Evolutionary conservation across 208 protist species (phyloP).

Genomic region (Acanthamoeba sp.): DNA sequence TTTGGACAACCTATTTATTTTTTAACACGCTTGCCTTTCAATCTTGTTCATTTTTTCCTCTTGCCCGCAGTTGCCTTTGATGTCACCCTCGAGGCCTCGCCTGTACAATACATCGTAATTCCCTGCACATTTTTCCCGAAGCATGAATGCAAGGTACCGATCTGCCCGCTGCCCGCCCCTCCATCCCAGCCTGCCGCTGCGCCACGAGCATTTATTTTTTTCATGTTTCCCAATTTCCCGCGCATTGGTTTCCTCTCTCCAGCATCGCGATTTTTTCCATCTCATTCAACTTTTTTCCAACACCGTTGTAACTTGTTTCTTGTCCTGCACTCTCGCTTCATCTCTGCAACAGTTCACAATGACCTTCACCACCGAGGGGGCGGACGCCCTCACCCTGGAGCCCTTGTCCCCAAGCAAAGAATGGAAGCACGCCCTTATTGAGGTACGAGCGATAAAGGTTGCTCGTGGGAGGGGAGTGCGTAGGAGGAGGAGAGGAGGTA

Average conservation of each 20-base stretch:
- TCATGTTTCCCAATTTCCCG: not conserved
- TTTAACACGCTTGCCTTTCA: not conserved
- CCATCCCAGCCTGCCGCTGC: not conserved
- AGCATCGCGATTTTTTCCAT: not conserved
- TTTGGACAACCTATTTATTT: not conserved
- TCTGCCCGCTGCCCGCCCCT: not conserved
- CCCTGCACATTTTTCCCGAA: slow-evolving; percentile 54
- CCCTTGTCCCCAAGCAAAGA: slow-evolving; percentile 57
- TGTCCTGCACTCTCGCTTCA: not conserved
- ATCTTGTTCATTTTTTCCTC: not conserved
- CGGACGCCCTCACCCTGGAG: slow-evolving; percentile 40
- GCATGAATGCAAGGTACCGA: slow-evolving; percentile 46
- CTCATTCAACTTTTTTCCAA: not conserved
- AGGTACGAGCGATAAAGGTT: slow-evolving; percentile 30
- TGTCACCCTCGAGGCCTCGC: slow-evolving; percentile 48
- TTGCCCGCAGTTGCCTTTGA: slow-evolving; percentile 44
- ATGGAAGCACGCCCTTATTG: slow-evolving; percentile 56
- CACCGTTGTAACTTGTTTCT: not conserved
- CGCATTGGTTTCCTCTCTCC: not conserved
- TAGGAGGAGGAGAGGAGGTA: not conserved
- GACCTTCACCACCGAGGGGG: slow-evolving; percentile 53
- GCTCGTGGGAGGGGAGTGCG: not conserved
- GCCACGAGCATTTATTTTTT: not conserved
- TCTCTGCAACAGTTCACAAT: slow-evolving; percentile 50
- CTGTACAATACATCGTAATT: slow-evolving; percentile 62